A percentile compares a stretch with the other conserved stretches of the same genome.
Conservation (phyloP, 2,329 filamentous ascomycete genomes). For the Blastomyces silverae region DNA sequence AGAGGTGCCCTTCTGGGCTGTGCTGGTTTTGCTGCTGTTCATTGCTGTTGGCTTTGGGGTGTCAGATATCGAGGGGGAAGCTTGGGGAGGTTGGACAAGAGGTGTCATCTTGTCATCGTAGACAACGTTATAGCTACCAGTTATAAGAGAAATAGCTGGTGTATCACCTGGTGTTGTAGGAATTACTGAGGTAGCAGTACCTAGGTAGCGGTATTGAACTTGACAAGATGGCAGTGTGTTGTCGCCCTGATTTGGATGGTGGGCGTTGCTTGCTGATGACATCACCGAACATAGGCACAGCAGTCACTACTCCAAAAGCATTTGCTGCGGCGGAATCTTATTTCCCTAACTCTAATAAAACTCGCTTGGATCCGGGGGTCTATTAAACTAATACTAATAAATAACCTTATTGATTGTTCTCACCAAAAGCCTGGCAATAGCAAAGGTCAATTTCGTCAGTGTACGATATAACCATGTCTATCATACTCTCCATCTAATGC, state of each 20-base stretch:
- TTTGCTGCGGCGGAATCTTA: not conserved
- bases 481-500: not conserved
- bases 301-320: no score
- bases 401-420: not conserved
- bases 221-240: no score
- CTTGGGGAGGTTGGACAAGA: not conserved
- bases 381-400: not conserved
- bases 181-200: not conserved
- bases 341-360: not conserved
- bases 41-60: not conserved
- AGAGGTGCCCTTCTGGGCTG: slow-evolving; percentile 14
- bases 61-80: not conserved
- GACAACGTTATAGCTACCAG: not conserved
- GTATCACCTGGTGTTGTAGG: not conserved
- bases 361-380: no score
- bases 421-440: not conserved
- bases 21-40: not conserved
- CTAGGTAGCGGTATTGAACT: no score
- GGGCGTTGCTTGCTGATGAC: no score
- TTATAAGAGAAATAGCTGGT: not conserved
- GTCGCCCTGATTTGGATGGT: no score
- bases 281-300: no score
- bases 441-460: not conserved
- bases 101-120: not conserved
- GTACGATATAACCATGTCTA: not conserved